Evolutionary conservation across 169 alveolate genomes (phyloP), one percentile per base, ranked within the genome.

Genomic region (Eimeria sp.): DNA sequence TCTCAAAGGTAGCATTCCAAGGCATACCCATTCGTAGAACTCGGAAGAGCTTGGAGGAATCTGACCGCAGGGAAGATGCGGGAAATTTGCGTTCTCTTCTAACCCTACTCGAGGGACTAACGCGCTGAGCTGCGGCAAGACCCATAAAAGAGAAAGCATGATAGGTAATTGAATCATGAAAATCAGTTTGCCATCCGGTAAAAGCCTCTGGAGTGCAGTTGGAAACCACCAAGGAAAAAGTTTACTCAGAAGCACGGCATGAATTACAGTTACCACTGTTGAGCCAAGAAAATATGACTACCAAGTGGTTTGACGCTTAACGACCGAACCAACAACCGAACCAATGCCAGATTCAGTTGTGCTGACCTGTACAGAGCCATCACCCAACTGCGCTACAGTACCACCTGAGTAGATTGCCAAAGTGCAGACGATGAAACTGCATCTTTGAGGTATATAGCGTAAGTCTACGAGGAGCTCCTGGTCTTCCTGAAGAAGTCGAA

Each of bases 351-450:
- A n/a, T n/a, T 57, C 40, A 9, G 43, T 30, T 34, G 70, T 16
- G 72, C 92, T 78, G 16, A 92, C 95, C 76, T 92, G 70, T 34
- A 83, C 89, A 25, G 92, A 34, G 92, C 95, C 47, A n/a, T 92
- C 72, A 34, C 58, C 65, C 5, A 92, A 73, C 22, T 92, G 91
- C 30, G 82, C 80, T 34, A 92, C 80, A 9, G 95, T 78, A 40
- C 95, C 95, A 10, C 95, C 95, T 72, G 95, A 78, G 54, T 92
- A 92, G 80, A 92, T 83, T 2, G 95, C 95, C 73, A 92, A 80
- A 34, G 95, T 92, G n/a, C 88, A 65, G 76, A 92, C 95, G 91
- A 92, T 78, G 92, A 76, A 92, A 78, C 95, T 83, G 80, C 91
- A 82, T 16, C 95, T 30, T 40, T 45, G 72, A 30, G 95, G 95